These are phyloP conservation scores for Aspergillus unguis DNA, from an alignment of 2,329 filamentous ascomycete genomes.

Conservation along the genomic window DNA sequence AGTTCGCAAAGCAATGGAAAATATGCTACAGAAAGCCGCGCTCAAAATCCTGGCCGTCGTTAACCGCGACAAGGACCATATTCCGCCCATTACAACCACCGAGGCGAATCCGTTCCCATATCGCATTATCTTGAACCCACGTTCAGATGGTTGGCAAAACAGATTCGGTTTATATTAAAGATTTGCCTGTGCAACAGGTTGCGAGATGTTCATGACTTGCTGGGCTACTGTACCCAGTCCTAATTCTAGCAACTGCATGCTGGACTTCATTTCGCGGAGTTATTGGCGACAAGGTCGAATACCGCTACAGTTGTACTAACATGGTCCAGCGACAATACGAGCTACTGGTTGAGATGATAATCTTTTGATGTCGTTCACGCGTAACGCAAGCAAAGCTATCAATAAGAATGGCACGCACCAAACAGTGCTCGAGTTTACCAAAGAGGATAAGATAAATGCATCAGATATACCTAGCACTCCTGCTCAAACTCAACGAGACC, in stretches of 20 bases:
- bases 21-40: slow-evolving; percentile 78
- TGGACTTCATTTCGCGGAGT: neutral
- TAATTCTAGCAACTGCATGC: neutral
- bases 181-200: neutral
- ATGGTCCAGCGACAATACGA: no score
- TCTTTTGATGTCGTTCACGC: slow-evolving; percentile 1
- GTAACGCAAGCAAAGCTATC: neutral
- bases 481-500: slow-evolving; percentile 8
- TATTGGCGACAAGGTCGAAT: no score
- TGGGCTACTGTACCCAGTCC: slow-evolving; percentile 17
- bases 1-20: slow-evolving; percentile 85
- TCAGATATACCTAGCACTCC: slow-evolving; percentile 17
- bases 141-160: slow-evolving; percentile 72
- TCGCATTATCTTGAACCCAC: slow-evolving; percentile 84
- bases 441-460: slow-evolving; percentile 21
- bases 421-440: slow-evolving; percentile 20
- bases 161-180: slow-evolving; percentile 70
- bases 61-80: slow-evolving; percentile 89
- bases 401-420: slow-evolving; percentile 1
- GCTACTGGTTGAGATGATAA: neutral
- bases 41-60: slow-evolving; percentile 87
- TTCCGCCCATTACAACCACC: slow-evolving; percentile 90
- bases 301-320: no score
- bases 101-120: slow-evolving; percentile 94
- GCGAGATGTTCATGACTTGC: neutral